Evolutionary conservation across 106 monocot species (phyloP), one percentile per base, ranked within the genome.

Genomic region (Cymbidium sinense): DNA sequence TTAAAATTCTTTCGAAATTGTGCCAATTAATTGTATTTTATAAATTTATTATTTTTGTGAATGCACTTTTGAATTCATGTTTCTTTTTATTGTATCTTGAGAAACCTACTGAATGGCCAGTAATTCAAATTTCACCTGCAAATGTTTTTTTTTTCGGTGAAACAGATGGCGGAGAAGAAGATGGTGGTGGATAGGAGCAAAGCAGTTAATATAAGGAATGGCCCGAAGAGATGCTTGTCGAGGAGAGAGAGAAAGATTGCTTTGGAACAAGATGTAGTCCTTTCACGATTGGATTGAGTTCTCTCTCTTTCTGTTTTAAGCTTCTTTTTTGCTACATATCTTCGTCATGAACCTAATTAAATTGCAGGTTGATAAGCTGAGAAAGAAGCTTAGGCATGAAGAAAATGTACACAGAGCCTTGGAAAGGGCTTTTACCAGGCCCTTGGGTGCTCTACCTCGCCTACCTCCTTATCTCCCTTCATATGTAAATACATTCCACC

Each of bases 341-440:
- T n/a, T 74, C 62, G 29, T 73, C 73, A 25, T 62, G 10, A 4
- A 73, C 21, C 34, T 15, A 73, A 64, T 5, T 64, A 19, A 62
- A 76, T 81, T 51, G 39, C 73, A 96, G 96, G 93, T 96, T 74
- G 96, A 93, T 55, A 91, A 93, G 87, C 86, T 96, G 10, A 93
- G 81, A 80, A 93, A 84, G 79, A 96, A 91, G 83, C 93, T 96
- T 15, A 71, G 89, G 51, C 85, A 91, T 73, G 96, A 96, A 82
- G 93, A 96, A 83, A 93, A 91, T 79, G 86, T 96, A 10, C 96
- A 93, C 74, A 84, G 96, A 85, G 93, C 93, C 15, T 51, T 96
- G 71, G 93, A 93, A 79, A 87, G 96, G 78, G 96, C 96, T 70
- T 91, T 96, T 70, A 89, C 89, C 0, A 83, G 91, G 50, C 96